Conservation (phyloP, 1,284 basidiomycete genomes). For the Leucoagaricus sp. region DNA sequence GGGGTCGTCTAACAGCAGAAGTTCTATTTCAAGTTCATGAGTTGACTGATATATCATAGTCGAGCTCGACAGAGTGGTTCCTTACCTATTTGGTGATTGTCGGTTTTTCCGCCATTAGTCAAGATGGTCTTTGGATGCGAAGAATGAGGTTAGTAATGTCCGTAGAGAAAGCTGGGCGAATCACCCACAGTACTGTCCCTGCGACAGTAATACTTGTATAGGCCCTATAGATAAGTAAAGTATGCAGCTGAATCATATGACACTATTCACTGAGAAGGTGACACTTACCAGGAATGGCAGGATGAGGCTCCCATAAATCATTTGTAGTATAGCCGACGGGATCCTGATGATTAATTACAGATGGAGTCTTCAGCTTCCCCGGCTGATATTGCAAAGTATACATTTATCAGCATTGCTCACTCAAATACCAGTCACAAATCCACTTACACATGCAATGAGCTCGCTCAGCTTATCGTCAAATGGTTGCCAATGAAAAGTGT, state of each 20-base stretch:
- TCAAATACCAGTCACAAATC: not conserved
- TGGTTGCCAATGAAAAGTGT: constrained; percentile 12
- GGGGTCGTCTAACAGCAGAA: constrained; percentile 16
- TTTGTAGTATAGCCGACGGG: constrained; percentile 19
- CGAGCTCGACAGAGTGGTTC: too few species aligned
- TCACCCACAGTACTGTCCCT: constrained; percentile 18
- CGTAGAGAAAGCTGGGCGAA: not conserved
- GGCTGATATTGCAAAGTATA: too few species aligned
- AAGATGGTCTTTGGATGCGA: constrained; percentile 18
- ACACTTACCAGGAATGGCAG: constrained; percentile 11
- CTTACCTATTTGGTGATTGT: constrained; percentile 21
- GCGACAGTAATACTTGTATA: constrained; percentile 18
- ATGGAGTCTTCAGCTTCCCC: constrained; percentile 13
- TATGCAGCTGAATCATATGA: not conserved
- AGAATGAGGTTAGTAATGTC: not conserved
- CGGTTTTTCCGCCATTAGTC: constrained; percentile 23
- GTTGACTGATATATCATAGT: too few species aligned
- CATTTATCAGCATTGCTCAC: too few species aligned
- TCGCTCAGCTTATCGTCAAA: constrained; percentile 12
- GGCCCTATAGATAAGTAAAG: constrained; percentile 7
- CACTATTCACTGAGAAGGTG: constrained; percentile 1
- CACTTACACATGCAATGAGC: constrained; percentile 14
- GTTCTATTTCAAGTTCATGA: constrained; percentile 7
- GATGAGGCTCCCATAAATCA: constrained; percentile 21
- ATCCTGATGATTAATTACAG: constrained; percentile 19